A percentile compares a stretch with the other conserved stretches of the same genome.
These are phyloP conservation scores for Elasticomyces elasticus DNA, from an alignment of 495 filamentous ascomycete genomes.

Conservation along the genomic window DNA sequence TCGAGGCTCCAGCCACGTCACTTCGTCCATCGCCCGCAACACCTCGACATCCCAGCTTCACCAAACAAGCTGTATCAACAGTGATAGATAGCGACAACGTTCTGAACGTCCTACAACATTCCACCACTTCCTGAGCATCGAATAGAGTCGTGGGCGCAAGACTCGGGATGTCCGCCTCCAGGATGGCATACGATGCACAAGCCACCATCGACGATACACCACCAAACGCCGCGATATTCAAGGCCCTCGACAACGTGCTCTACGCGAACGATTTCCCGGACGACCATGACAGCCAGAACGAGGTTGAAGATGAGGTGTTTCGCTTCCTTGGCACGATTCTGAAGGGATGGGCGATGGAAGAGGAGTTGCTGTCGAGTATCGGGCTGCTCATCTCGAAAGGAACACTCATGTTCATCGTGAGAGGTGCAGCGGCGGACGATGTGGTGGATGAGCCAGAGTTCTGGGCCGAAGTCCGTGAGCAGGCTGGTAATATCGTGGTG, in stretches of 20 bases:
- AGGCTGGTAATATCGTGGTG: background rate
- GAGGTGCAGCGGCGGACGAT: background rate
- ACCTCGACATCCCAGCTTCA: no score
- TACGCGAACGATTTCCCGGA: background rate
- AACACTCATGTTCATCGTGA: background rate
- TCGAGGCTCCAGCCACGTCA: no score
- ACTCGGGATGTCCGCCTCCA: no score
- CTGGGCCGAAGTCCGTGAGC: background rate
- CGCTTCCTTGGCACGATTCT: background rate
- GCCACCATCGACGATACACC: no score
- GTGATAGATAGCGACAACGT: no score
- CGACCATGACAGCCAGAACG: background rate
- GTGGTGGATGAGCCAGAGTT: background rate
- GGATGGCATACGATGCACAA: no score
- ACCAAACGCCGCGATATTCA: no score
- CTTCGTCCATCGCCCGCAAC: no score
- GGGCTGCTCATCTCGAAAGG: background rate
- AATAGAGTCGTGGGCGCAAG: no score
- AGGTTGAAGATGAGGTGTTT: background rate
- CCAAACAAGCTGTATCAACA: no score
- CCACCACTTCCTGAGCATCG: no score
- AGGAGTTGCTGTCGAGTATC: background rate
- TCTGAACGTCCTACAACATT: no score
- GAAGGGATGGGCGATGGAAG: background rate
- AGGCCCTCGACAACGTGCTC: background rate